These are phyloP conservation scores for Lippia alba DNA, from an alignment of 305 asterid species.

Conservation along the genomic window DNA sequence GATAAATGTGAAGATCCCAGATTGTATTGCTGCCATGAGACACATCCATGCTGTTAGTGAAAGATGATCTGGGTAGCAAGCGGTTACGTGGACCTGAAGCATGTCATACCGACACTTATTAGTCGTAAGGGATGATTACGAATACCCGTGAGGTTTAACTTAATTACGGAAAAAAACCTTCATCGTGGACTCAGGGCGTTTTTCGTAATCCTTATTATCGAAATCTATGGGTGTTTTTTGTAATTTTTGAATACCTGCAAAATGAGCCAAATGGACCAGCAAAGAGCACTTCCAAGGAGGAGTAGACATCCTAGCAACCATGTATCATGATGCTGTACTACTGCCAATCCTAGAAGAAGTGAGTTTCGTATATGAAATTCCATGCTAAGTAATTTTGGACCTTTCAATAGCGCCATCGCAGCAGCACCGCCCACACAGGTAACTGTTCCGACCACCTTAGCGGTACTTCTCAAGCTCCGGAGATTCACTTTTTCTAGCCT, in stretches of 20 bases:
- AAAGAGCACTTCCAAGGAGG: conserved; percentile 50
- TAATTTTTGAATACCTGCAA: conserved; percentile 48
- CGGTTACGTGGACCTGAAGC: conserved; percentile 55
- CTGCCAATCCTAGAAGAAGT: conserved; percentile 11
- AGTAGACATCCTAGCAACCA: conserved; percentile 58
- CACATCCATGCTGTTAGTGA: conserved; percentile 81
- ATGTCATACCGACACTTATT: too few species aligned
- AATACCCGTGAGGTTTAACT: too few species aligned
- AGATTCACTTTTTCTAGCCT: conserved; percentile 61
- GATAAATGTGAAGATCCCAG: conserved; percentile 46
- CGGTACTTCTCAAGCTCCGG: conserved; percentile 57
- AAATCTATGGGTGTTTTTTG: too few species aligned
- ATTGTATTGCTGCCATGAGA: conserved; percentile 61
- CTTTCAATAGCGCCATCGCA: conserved; percentile 66
- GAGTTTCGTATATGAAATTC: conserved; percentile 40
- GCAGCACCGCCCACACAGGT: conserved; percentile 65
- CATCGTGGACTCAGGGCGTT: too few species aligned
- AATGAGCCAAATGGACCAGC: conserved; percentile 71
- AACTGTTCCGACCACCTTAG: conserved; percentile 63
- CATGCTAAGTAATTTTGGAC: conserved; percentile 67
- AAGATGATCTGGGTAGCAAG: conserved; percentile 67
- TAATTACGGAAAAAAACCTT: too few species aligned
- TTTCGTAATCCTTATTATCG: too few species aligned
- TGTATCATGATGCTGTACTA: conserved; percentile 30
- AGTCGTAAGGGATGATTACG: too few species aligned